Conservation (phyloP, 1,139 yeast species). For the Yamadazyma buinensis region DNA sequence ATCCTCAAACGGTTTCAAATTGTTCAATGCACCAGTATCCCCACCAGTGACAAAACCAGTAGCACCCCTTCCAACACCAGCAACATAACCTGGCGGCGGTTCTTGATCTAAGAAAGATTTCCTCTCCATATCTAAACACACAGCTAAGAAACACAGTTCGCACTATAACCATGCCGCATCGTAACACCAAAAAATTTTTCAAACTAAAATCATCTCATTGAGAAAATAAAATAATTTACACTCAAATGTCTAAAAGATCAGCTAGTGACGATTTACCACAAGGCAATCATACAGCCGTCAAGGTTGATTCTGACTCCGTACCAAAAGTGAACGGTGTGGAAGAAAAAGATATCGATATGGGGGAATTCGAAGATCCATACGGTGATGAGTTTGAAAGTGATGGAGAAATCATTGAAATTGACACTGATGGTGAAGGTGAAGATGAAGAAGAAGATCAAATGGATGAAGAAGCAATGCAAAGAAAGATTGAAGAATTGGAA, state of each 20-base stretch:
- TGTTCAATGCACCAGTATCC: conserved; percentile 55
- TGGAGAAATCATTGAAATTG: conserved; percentile 79
- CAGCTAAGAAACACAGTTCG: too few relatives aligned
- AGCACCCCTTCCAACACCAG: conserved; percentile 96
- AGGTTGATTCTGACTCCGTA: conserved; percentile 19
- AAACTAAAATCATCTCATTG: conserved; percentile 2
- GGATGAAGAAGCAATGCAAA: conserved; percentile 24
- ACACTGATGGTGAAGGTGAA: conserved; percentile 63
- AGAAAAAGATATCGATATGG: conserved; percentile 57
- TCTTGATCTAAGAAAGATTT: conserved; percentile 75
- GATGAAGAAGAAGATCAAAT: conserved; percentile 52
- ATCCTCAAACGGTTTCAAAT: conserved; percentile 18
- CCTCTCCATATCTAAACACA: conserved; percentile 48
- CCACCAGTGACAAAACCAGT: conserved; percentile 87
- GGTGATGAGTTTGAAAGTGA: conserved; percentile 96
- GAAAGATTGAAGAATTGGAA: conserved; percentile 29
- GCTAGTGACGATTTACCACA: conserved; percentile 35
- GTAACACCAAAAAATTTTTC: conserved; percentile 2
- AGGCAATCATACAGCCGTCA: conserved; percentile 15
- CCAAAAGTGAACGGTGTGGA: conserved; percentile 22
- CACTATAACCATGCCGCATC: not conserved
- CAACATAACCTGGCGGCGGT: conserved; percentile 86
- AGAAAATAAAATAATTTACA: too few relatives aligned
- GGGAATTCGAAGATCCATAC: conserved; percentile 90
- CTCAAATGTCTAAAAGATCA: conserved; percentile 60